Evolutionary conservation across 495 filamentous ascomycete species (phyloP).

Genomic region (Chaetomium fimeti): DNA sequence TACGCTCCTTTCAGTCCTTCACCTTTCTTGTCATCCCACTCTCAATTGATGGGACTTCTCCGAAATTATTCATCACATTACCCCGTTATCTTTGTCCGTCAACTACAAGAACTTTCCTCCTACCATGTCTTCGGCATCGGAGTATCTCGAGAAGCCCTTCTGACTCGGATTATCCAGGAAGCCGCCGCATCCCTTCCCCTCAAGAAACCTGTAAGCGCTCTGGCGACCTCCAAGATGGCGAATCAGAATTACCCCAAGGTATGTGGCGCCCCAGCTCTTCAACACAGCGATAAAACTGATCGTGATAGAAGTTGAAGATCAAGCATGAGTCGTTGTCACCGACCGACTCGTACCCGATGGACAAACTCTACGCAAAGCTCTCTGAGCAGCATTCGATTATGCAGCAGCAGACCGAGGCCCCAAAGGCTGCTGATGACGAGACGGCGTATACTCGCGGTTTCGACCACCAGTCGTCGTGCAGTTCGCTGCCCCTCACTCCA

Average conservation of each 20-base stretch:
- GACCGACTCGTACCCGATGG: slow-evolving; percentile 48
- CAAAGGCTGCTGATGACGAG: slow-evolving; percentile 48
- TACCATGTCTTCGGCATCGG: neutral
- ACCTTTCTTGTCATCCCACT: neutral
- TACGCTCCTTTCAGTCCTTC: neutral
- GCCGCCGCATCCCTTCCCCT: slow-evolving; percentile 21
- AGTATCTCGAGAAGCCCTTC: neutral
- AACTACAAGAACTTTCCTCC: neutral
- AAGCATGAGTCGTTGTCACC: slow-evolving; percentile 43
- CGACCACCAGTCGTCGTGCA: slow-evolving; percentile 51
- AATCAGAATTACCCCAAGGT: slow-evolving; percentile 52
- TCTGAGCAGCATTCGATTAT: slow-evolving; percentile 63
- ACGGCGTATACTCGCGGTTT: slow-evolving; percentile 35
- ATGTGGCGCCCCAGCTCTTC: neutral
- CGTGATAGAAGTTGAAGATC: slow-evolving; percentile 52
- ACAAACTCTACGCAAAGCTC: slow-evolving; percentile 64
- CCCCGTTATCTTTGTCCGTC: neutral
- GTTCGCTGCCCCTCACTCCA: slow-evolving; percentile 57
- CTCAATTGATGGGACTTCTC: neutral
- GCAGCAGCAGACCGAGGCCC: slow-evolving; percentile 53
- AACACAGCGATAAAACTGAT: slow-evolving; percentile 26
- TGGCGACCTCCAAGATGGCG: slow-evolving; percentile 49
- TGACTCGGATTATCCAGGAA: slow-evolving; percentile 17
- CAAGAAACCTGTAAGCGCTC: slow-evolving; percentile 46
- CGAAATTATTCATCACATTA: neutral